Evolutionary conservation across 768 basidiomycete species (phyloP).

Genomic region (Serendipita sp.): DNA sequence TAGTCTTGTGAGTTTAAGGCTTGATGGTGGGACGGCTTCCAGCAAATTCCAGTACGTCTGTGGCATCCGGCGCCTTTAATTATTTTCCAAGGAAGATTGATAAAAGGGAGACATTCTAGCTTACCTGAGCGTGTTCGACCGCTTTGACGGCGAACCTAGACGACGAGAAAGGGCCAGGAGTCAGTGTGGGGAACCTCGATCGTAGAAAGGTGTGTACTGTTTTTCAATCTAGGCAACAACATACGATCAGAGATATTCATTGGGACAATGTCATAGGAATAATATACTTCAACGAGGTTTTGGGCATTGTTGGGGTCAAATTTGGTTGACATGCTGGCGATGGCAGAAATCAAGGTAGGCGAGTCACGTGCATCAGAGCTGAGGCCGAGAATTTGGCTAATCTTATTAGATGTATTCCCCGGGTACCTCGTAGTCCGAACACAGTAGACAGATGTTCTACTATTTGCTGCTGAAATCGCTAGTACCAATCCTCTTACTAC

Average conservation of each 20-base stretch:
- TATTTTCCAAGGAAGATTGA: constrained; percentile 5
- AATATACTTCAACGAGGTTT: constrained; percentile 67
- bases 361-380: background rate
- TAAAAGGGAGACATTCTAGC: constrained; percentile 13
- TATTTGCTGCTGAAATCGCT: too few species aligned
- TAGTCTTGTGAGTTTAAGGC: constrained; percentile 66
- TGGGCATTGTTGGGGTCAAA: constrained; percentile 89
- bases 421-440: too few species aligned
- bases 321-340: constrained; percentile 9
- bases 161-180: constrained; percentile 8
- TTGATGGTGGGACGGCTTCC: constrained; percentile 57
- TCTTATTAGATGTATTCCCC: too few species aligned
- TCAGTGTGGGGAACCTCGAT: background rate
- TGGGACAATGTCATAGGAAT: constrained; percentile 3
- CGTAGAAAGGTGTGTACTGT: constrained; percentile 43
- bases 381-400: too few species aligned
- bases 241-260: background rate
- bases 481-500: too few species aligned
- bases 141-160: constrained; percentile 79
- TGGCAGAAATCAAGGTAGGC: background rate
- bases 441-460: too few species aligned
- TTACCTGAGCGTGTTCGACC: constrained; percentile 88
- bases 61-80: background rate
- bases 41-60: constrained; percentile 94
- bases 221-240: constrained; percentile 63